Conservation (phyloP, 768 basidiomycete genomes). For the Boletus rubescentipes region DNA sequence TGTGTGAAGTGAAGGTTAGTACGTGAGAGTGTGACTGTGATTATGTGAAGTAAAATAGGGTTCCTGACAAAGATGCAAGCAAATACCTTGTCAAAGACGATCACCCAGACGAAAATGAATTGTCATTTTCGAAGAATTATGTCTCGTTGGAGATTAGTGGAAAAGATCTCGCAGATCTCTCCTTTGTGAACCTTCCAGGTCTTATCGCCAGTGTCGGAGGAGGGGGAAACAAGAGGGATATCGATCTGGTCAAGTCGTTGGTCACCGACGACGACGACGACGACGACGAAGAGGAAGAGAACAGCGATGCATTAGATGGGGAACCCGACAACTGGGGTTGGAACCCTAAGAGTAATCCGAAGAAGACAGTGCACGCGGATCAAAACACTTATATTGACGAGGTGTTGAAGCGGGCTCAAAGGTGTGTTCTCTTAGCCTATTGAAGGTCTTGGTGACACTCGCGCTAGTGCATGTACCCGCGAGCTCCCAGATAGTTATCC, state of each 20-base stretch:
- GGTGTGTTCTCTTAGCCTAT: background rate
- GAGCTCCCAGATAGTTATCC: conserved; percentile 67
- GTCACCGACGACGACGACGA: background rate
- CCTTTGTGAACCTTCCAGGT: conserved; percentile 1
- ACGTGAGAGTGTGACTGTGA: too few species aligned
- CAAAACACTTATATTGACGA: conserved; percentile 45
- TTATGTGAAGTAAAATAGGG: too few species aligned
- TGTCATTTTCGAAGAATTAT: conserved; percentile 6
- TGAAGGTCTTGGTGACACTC: background rate
- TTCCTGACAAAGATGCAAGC: background rate
- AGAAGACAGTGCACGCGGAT: conserved; percentile 3
- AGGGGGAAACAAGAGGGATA: background rate
- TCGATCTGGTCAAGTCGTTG: background rate
- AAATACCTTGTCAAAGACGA: background rate
- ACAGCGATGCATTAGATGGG: background rate
- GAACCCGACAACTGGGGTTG: too few species aligned
- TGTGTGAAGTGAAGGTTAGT: too few species aligned
- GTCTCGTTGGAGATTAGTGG: background rate
- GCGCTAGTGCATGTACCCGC: conserved; percentile 48
- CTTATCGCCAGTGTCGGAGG: background rate
- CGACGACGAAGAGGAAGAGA: background rate
- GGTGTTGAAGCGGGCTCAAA: conserved; percentile 38
- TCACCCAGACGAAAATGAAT: background rate
- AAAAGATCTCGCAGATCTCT: background rate
- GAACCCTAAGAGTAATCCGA: too few species aligned